phyloP scores from a whole-genome alignment of 176 grass and related monocot genomes.

The Alopecurus myosuroides region DNA sequence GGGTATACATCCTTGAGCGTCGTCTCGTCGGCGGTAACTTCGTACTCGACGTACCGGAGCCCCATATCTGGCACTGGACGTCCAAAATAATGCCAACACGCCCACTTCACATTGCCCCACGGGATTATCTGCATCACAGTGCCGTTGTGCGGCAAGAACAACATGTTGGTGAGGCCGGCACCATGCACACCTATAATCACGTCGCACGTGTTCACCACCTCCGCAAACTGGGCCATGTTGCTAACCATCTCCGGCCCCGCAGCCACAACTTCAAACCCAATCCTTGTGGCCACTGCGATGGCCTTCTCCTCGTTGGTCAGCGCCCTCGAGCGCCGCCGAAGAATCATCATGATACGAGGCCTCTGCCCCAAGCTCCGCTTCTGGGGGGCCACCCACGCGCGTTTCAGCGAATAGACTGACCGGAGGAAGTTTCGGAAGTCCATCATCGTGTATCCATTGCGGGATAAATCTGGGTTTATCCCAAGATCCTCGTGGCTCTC shows the following conservation, averaged over 20 bases:
- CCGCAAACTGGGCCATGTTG: conserved; percentile 26
- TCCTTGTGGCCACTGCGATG: not conserved
- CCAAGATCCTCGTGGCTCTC: conserved; percentile 47
- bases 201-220: too few relatives aligned
- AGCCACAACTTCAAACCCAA: conserved; percentile 49
- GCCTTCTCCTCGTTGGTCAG: conserved; percentile 38
- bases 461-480: conserved; percentile 30
- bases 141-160: conserved; percentile 46
- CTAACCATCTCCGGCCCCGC: conserved; percentile 2
- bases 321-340: conserved; percentile 26
- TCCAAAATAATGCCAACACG: conserved; percentile 41
- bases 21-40: conserved; percentile 52
- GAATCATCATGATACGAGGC: conserved; percentile 46
- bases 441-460: conserved; percentile 27
- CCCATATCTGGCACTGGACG: conserved; percentile 46
- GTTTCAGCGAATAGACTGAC: conserved; percentile 24
- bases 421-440: conserved; percentile 56
- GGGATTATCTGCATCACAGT: conserved; percentile 62
- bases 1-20: conserved; percentile 53
- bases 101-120: conserved; percentile 38
- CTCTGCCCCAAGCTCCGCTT: not conserved
- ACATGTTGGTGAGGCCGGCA: too few relatives aligned
- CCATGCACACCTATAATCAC: too few relatives aligned
- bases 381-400: not conserved
- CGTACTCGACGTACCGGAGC: too few relatives aligned